Conservation (phyloP, 768 basidiomycete genomes). For the Tremella fuciformis region DNA sequence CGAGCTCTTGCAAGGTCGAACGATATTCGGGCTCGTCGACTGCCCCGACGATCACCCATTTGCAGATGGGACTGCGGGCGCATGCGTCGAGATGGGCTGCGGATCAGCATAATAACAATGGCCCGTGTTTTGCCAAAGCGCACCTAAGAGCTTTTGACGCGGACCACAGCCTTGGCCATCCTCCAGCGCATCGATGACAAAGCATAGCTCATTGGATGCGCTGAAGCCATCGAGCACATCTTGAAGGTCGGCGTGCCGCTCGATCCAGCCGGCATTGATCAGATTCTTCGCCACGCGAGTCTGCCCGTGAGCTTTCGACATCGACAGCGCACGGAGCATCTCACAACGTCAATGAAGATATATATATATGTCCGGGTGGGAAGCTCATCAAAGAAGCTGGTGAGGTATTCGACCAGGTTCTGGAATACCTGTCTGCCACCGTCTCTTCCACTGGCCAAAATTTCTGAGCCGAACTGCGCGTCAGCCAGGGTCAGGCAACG, state of each 20-base stretch:
- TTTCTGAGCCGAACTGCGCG: not conserved
- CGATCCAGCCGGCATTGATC: slow-evolving; percentile 6
- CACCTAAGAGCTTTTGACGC: not conserved
- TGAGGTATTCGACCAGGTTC: not conserved
- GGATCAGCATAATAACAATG: not conserved
- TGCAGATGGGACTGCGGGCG: slow-evolving; percentile 4
- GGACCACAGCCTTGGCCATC: slow-evolving; percentile 3
- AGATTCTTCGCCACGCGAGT: not conserved
- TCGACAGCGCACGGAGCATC: slow-evolving; percentile 7
- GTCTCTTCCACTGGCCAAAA: not conserved
- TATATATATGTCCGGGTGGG: not conserved
- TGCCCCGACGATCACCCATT: not conserved
- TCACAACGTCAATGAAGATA: slow-evolving; percentile 31
- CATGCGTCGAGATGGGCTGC: not conserved
- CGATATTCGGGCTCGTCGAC: too few species aligned
- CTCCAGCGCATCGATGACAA: slow-evolving; percentile 19
- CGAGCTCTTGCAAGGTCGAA: too few species aligned
- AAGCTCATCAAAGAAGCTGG: too few species aligned
- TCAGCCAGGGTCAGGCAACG: not conserved
- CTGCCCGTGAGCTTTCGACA: too few species aligned
- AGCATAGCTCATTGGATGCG: slow-evolving; percentile 8
- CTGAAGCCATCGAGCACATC: slow-evolving; percentile 33
- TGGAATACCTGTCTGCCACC: not conserved
- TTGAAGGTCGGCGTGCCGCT: slow-evolving; percentile 15
- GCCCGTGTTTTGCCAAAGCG: not conserved